A percentile compares a stretch with the other conserved stretches of the same genome.
phyloP scores from a whole-genome alignment of 768 basidiomycete genomes.

The Lepiota subincarnata region DNA sequence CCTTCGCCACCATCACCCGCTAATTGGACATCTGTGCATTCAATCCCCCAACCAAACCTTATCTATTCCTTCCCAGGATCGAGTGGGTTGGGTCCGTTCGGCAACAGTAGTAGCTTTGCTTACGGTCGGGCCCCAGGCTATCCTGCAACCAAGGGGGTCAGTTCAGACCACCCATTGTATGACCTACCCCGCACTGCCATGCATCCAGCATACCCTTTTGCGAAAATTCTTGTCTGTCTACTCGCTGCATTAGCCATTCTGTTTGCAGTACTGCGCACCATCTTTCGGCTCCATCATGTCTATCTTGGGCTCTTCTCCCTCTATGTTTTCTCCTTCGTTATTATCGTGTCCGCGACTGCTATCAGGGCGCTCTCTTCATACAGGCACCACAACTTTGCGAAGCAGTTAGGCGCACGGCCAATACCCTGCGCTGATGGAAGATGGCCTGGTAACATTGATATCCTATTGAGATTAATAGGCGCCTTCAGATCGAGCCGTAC shows the following conservation, averaged over 20 bases:
- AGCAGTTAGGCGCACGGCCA: slow-evolving; percentile 42
- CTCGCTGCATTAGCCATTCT: slow-evolving; percentile 11
- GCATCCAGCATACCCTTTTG: slow-evolving; percentile 13
- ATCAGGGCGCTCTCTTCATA: slow-evolving; percentile 31
- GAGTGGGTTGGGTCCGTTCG: too few species aligned
- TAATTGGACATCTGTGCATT: too few species aligned
- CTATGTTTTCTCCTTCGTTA: slow-evolving; percentile 35
- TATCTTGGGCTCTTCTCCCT: slow-evolving; percentile 32
- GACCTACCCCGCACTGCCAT: not conserved
- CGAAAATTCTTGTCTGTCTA: slow-evolving; percentile 9
- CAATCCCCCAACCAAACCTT: too few species aligned
- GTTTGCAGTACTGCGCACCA: slow-evolving; percentile 15
- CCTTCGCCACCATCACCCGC: too few species aligned
- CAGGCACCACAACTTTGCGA: slow-evolving; percentile 39
- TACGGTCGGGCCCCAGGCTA: too few species aligned
- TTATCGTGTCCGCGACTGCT: slow-evolving; percentile 35
- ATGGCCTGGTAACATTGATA: slow-evolving; percentile 75
- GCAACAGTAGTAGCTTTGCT: too few species aligned
- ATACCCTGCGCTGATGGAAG: slow-evolving; percentile 60
- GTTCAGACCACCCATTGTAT: too few species aligned
- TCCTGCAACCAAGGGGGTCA: too few species aligned
- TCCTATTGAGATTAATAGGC: slow-evolving; percentile 51
- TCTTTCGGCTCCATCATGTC: slow-evolving; percentile 21
- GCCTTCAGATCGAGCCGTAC: slow-evolving; percentile 58
- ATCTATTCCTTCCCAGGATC: too few species aligned